Base-by-base conservation (phyloP, 2,329 filamentous ascomycete genomes). In the Boeremia exigua region DNA sequence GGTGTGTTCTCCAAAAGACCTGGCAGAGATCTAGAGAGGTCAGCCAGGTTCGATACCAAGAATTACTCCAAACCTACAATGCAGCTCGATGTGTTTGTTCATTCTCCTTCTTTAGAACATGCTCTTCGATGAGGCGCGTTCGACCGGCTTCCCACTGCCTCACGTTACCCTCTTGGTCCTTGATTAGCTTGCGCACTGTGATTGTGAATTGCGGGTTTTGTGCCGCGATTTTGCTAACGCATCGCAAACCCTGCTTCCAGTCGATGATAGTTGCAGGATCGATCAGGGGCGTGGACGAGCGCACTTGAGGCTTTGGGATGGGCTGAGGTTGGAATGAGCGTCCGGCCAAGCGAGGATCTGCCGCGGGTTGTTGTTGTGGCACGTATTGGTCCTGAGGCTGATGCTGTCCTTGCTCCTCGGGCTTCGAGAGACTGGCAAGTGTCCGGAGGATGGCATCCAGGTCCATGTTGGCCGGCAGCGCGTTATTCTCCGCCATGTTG, bases 121-220 rank as follows among this genome's bases (percentile, higher is more conserved):
- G 84, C 54, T 81, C 82, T 29, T 78, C 72, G 6, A 85, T 65
- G 23, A 87, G 68, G 6, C 78, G 81, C 53, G 82, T 71, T 2
- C 85, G 79, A 1, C 80, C 81, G 25, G 77, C 71, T 75, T 81
- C 85, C 80, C 87, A 90, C 61, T 84, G 81, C 60, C 80, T 80
- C 61, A 89, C 86, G 63, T 89, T 83, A 36, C 81, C 79, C 63
- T 86, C 82, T 69, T 90, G 87, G 37, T 85, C 81, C 50, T 80
- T 80, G 56, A 89, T 88, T 72, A 90, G 79, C 75, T 75, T 77
- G 53, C 72, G 74, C 43, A 81, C 72, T 2, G 69, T 66, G 6
- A 61, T 56, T 12, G 69, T 73, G 60, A 82, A 80, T 6, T 74
- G 63, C 0, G 73, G 72, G 55, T 80, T 81, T 43, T 79, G 77